These are phyloP conservation scores for Penicillium sp. DNA, from an alignment of 2,329 filamentous ascomycete genomes.

Conservation along the genomic window DNA sequence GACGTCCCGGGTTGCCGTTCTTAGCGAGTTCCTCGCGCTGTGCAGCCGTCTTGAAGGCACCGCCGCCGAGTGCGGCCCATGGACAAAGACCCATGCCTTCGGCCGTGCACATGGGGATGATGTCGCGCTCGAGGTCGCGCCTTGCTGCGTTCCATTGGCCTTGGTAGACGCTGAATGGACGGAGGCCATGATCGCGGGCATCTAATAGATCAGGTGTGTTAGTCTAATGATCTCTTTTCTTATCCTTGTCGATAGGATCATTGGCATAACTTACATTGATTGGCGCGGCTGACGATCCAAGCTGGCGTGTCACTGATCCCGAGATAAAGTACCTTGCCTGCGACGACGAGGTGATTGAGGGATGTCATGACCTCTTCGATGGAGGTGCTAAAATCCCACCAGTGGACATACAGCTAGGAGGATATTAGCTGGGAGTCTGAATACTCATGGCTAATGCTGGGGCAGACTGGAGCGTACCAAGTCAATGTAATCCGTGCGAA, in stretches of 20 bases:
- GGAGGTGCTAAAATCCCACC: conserved; percentile 61
- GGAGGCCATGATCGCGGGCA: conserved; percentile 63
- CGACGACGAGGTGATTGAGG: conserved; percentile 54
- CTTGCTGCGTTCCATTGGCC: conserved; percentile 54
- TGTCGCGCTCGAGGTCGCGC: conserved; percentile 63
- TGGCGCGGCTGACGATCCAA: conserved; percentile 62
- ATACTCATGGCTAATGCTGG: too few species aligned
- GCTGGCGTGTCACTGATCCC: conserved; percentile 64
- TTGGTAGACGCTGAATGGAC: conserved; percentile 64
- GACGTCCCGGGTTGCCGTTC: conserved; percentile 27
- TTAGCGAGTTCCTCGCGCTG: conserved; percentile 26
- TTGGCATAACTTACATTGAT: conserved; percentile 53
- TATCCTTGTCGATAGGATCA: too few species aligned
- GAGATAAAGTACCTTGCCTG: conserved; percentile 62
- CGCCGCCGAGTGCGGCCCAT: conserved; percentile 49
- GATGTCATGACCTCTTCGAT: conserved; percentile 64
- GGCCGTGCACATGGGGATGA: conserved; percentile 57
- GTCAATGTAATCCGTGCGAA: conserved; percentile 36
- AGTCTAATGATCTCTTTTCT: not conserved
- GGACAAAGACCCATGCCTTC: conserved; percentile 59
- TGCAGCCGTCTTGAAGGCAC: conserved; percentile 45
- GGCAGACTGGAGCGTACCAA: conserved; percentile 14
- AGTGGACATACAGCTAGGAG: conserved; percentile 56
- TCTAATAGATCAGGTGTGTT: conserved; percentile 31
- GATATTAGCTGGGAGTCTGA: too few species aligned